Evolutionary conservation across 2,329 filamentous ascomycete genomes (phyloP).

Genomic region (Aureobasidium sp.): DNA sequence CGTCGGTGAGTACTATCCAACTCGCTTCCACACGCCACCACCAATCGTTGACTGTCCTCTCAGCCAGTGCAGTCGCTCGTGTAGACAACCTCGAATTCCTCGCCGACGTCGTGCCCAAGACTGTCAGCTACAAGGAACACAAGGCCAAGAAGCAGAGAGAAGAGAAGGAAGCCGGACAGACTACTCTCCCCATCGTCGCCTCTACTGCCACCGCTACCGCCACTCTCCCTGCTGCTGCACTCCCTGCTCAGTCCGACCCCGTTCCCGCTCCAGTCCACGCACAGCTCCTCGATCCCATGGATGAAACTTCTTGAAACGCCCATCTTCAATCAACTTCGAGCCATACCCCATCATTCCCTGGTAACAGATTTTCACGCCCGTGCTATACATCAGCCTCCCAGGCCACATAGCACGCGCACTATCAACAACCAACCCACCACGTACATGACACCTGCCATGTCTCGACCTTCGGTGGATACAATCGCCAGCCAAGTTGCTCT

Average conservation of each 20-base stretch:
- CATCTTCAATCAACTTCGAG: neutral
- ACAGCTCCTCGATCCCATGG: conserved; percentile 5
- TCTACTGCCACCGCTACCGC: neutral
- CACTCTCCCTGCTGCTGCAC: neutral
- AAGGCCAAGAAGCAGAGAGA: conserved; percentile 51
- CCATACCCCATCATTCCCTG: neutral
- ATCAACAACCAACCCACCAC: neutral
- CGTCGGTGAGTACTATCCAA: conserved; percentile 50
- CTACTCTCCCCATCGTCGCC: neutral
- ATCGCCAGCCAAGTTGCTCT: neutral
- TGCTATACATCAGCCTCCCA: neutral
- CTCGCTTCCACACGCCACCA: too few relatives aligned
- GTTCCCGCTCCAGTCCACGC: neutral
- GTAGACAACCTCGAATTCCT: conserved; percentile 95
- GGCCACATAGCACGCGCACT: neutral
- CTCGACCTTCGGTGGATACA: too few relatives aligned
- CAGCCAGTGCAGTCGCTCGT: conserved; percentile 76
- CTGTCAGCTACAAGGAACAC: conserved; percentile 68
- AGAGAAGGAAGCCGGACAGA: conserved; percentile 5
- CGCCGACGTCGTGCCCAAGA: conserved; percentile 81
- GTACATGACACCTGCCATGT: neutral
- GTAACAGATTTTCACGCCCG: neutral
- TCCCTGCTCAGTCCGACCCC: conserved; percentile 1
- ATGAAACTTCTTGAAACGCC: neutral
- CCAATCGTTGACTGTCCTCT: neutral